Conservation (phyloP, 805 yeast species). For the Metschnikowia borealis region DNA sequence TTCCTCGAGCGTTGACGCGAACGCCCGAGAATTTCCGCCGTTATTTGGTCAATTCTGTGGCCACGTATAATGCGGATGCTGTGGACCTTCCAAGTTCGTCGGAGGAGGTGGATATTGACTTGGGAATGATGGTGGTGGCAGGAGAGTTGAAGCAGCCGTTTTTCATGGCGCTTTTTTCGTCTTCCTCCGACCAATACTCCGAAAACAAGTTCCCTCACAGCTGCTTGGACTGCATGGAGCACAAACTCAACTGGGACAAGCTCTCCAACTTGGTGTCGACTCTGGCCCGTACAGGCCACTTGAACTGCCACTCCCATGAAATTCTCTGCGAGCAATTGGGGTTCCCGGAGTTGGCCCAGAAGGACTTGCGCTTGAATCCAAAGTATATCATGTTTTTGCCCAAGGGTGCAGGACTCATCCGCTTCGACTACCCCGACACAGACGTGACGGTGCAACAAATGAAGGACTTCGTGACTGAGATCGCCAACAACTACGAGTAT, state of each 20-base stretch:
- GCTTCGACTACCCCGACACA: constrained; percentile 41
- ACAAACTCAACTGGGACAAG: constrained; percentile 55
- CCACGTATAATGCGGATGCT: constrained; percentile 40
- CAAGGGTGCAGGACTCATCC: constrained; percentile 41
- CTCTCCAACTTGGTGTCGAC: constrained; percentile 46
- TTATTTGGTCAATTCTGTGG: constrained; percentile 52
- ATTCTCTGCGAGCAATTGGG: constrained; percentile 53
- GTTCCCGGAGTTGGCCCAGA: constrained; percentile 27
- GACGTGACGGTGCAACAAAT: constrained; percentile 24
- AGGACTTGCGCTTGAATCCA: constrained; percentile 27
- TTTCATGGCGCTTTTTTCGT: constrained; percentile 66
- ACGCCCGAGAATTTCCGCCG: constrained; percentile 46
- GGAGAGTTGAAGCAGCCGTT: constrained; percentile 49
- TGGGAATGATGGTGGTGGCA: constrained; percentile 45
- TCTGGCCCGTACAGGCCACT: constrained; percentile 46
- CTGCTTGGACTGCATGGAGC: constrained; percentile 49
- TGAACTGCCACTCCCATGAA: constrained; percentile 53
- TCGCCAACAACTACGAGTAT: constrained; percentile 44
- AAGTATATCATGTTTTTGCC: constrained; percentile 52
- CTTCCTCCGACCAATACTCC: constrained; percentile 40
- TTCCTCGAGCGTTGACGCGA: constrained; percentile 45
- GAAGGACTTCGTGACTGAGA: constrained; percentile 45
- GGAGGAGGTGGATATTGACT: constrained; percentile 33
- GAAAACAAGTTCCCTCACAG: constrained; percentile 32
- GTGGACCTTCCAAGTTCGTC: constrained; percentile 42